A percentile compares a stretch with the other conserved stretches of the same genome.
phyloP scores from a whole-genome alignment of 805 yeast species.

The Lachancea thermotolerans region DNA sequence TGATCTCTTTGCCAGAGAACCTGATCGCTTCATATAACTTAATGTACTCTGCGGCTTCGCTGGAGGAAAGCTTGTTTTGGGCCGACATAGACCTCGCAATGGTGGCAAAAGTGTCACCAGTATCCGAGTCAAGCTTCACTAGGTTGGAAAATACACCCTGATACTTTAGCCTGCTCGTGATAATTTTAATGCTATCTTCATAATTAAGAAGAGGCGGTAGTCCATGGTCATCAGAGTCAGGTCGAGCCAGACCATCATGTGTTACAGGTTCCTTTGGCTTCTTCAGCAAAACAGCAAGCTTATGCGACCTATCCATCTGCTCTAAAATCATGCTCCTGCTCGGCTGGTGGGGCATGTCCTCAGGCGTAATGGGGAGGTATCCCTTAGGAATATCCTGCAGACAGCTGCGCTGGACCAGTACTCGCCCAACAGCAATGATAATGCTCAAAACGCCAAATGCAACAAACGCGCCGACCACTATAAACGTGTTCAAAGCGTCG shows the following conservation, averaged over 20 bases:
- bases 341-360: constrained; percentile 46
- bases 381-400: constrained; percentile 72
- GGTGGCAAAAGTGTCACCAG: constrained; percentile 24
- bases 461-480: constrained; percentile 67
- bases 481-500: constrained; percentile 73
- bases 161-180: constrained; percentile 51
- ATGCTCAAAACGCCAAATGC: constrained; percentile 46
- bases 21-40: constrained; percentile 59
- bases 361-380: constrained; percentile 61
- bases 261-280: constrained; percentile 38
- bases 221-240: constrained; percentile 29
- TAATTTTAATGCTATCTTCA: constrained; percentile 53
- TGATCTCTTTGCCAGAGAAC: constrained; percentile 56
- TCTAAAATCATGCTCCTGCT: constrained; percentile 36
- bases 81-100: constrained; percentile 19
- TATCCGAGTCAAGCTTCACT: constrained; percentile 22
- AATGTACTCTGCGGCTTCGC: constrained; percentile 34
- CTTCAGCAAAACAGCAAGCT: constrained; percentile 34
- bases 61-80: constrained; percentile 8
- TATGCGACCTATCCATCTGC: constrained; percentile 39
- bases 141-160: constrained; percentile 37
- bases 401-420: constrained; percentile 49
- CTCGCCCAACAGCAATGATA: constrained; percentile 50
- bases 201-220: constrained; percentile 37
- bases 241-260: constrained; percentile 49